phyloP scores from a whole-genome alignment of 805 yeast genomes.

The Torulaspora microellipsoides region DNA sequence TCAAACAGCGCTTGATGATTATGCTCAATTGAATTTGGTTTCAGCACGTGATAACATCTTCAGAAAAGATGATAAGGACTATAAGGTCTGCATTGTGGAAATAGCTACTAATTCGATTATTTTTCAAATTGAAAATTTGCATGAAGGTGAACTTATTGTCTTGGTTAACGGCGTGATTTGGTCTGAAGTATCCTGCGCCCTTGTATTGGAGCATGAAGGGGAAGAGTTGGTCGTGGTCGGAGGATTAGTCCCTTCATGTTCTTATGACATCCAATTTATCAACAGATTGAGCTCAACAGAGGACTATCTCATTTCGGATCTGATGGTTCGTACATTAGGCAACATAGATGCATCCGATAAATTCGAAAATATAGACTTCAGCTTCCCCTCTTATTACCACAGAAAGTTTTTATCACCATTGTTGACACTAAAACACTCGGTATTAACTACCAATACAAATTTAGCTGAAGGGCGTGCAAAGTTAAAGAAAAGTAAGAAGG shows the following conservation, averaged over 20 bases:
- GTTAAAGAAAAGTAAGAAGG: constrained; percentile 53
- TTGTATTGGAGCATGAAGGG: constrained; percentile 35
- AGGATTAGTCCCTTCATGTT: constrained; percentile 61
- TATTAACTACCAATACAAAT: constrained; percentile 58
- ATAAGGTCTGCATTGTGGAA: constrained; percentile 42
- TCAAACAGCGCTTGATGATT: constrained; percentile 31
- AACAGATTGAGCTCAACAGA: constrained; percentile 33
- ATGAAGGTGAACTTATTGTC: constrained; percentile 40
- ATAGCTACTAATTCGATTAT: constrained; percentile 51
- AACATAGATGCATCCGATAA: constrained; percentile 14
- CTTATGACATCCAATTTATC: constrained; percentile 52
- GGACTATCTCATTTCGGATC: constrained; percentile 38
- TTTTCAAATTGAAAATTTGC: constrained; percentile 45
- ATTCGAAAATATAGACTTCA: constrained; percentile 28
- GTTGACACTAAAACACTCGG: constrained; percentile 59
- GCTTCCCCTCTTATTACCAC: constrained; percentile 34
- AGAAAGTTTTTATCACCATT: constrained; percentile 51
- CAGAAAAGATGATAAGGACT: constrained; percentile 32
- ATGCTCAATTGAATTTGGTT: constrained; percentile 27
- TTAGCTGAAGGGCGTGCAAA: constrained; percentile 54
- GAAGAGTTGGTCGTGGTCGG: constrained; percentile 54
- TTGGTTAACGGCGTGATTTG: constrained; percentile 64
- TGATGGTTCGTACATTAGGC: constrained; percentile 37
- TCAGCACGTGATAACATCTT: constrained; percentile 26
- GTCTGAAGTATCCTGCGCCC: constrained; percentile 57